Conservation (phyloP, 108 stramenopile genomes). For the Pelagomonas calceolata region DNA sequence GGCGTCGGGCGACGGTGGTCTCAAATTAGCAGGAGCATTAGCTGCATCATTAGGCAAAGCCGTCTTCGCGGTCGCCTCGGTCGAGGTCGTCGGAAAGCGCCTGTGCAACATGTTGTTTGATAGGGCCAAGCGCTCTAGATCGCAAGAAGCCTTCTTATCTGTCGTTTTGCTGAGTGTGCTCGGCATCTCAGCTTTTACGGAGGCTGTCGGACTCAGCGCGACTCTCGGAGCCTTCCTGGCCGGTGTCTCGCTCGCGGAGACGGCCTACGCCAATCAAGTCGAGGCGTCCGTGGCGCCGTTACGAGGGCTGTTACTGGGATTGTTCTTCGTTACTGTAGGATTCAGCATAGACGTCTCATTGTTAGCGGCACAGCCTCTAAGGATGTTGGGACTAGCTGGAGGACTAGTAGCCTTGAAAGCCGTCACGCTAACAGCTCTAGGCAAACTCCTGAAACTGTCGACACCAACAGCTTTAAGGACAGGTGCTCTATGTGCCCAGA, state of each 20-base stretch:
- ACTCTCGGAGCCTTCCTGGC: slow-evolving; percentile 85
- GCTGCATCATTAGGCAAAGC: slow-evolving; percentile 61
- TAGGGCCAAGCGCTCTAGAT: slow-evolving; percentile 48
- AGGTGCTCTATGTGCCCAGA: slow-evolving; percentile 74
- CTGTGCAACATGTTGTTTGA: slow-evolving; percentile 64
- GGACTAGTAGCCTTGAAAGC: slow-evolving; percentile 67
- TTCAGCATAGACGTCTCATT: slow-evolving; percentile 80
- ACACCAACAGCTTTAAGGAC: slow-evolving; percentile 56
- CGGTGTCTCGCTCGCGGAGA: slow-evolving; percentile 73
- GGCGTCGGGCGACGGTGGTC: slow-evolving; percentile 46
- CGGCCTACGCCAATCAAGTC: slow-evolving; percentile 62
- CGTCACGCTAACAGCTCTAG: slow-evolving; percentile 46
- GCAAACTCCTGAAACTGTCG: not conserved
- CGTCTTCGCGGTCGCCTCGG: slow-evolving; percentile 52
- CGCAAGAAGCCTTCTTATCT: slow-evolving; percentile 79
- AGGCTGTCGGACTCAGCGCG: slow-evolving; percentile 78
- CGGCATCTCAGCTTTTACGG: slow-evolving; percentile 76
- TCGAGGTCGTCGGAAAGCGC: slow-evolving; percentile 61
- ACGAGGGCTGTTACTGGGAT: slow-evolving; percentile 75
- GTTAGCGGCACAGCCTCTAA: slow-evolving; percentile 45
- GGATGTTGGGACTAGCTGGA: slow-evolving; percentile 51
- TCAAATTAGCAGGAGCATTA: slow-evolving; percentile 51
- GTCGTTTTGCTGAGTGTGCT: slow-evolving; percentile 66
- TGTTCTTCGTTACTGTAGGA: slow-evolving; percentile 92
- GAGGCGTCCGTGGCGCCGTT: slow-evolving; percentile 77